Percentiles rank a stretch among this genome's conserved stretches.
These are phyloP conservation scores for Areca catechu DNA, from an alignment of 176 grass and related monocot species.

Conservation along the genomic window DNA sequence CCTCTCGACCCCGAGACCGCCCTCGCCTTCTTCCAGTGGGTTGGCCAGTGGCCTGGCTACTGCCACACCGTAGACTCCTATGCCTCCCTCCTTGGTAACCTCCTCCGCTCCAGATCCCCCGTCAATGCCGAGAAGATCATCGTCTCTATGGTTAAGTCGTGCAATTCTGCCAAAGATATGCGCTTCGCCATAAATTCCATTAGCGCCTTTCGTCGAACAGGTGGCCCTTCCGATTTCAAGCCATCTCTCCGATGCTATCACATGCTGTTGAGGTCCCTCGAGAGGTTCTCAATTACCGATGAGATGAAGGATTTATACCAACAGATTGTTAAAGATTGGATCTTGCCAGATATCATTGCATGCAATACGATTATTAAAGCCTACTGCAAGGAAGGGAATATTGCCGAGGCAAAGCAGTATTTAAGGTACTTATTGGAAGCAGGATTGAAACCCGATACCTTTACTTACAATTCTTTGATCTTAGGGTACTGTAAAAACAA, in stretches of 20 bases:
- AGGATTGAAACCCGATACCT: slow-evolving; percentile 12
- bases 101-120: slow-evolving; percentile 4
- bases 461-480: slow-evolving; percentile 20
- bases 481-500: not conserved
- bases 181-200: slow-evolving; percentile 1
- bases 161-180: slow-evolving; percentile 1
- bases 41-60: slow-evolving; percentile 8
- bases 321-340: not conserved
- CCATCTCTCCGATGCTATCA: slow-evolving; percentile 11
- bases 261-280: not conserved
- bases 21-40: slow-evolving; percentile 18
- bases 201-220: not conserved
- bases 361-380: slow-evolving; percentile 23
- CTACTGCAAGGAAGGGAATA: slow-evolving; percentile 4
- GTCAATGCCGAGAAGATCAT: not conserved
- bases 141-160: slow-evolving; percentile 6
- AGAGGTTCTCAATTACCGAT: not conserved
- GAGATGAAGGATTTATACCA: slow-evolving; percentile 8
- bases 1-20: not conserved
- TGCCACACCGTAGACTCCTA: slow-evolving; percentile 6
- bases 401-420: slow-evolving; percentile 3
- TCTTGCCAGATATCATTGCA: slow-evolving; percentile 8
- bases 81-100: slow-evolving; percentile 1
- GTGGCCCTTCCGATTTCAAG: not conserved
- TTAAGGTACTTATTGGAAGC: not conserved